Evolutionary conservation across 2,329 filamentous ascomycete genomes (phyloP).

Genomic region (Ceratocystis diversiconidia): DNA sequence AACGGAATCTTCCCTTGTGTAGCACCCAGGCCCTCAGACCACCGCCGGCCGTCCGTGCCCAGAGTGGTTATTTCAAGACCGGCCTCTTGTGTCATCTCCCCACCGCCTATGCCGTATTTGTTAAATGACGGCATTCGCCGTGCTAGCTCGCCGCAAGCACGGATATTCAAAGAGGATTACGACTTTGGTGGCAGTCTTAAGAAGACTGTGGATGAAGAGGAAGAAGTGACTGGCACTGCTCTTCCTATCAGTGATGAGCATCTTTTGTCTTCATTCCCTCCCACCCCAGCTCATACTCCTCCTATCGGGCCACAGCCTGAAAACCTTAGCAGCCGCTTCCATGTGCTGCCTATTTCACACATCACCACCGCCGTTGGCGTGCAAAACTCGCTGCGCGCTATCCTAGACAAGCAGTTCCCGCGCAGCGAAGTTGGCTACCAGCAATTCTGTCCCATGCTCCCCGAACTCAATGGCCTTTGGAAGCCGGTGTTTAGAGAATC

Average conservation of each 20-base stretch:
- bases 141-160: constrained; percentile 13
- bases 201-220: not conserved
- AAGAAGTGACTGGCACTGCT: not conserved
- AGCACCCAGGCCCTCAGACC: not conserved
- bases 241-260: constrained; percentile 14
- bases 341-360: constrained; percentile 29
- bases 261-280: constrained; percentile 17
- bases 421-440: constrained; percentile 33
- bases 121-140: constrained; percentile 4
- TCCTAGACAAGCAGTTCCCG: constrained; percentile 39
- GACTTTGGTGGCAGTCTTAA: constrained; percentile 13
- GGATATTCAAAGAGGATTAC: constrained; percentile 11
- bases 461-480: constrained; percentile 39
- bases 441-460: constrained; percentile 34
- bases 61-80: constrained; percentile 14
- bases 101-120: not conserved
- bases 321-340: constrained; percentile 13
- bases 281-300: constrained; percentile 14
- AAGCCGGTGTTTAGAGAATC: constrained; percentile 35
- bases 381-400: constrained; percentile 42
- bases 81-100: constrained; percentile 7
- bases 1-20: constrained; percentile 26
- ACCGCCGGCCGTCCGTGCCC: constrained; percentile 14
- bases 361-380: constrained; percentile 37
- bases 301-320: constrained; percentile 10